Conservation (phyloP, 306 rosid species). For the Rosa rugosa region DNA sequence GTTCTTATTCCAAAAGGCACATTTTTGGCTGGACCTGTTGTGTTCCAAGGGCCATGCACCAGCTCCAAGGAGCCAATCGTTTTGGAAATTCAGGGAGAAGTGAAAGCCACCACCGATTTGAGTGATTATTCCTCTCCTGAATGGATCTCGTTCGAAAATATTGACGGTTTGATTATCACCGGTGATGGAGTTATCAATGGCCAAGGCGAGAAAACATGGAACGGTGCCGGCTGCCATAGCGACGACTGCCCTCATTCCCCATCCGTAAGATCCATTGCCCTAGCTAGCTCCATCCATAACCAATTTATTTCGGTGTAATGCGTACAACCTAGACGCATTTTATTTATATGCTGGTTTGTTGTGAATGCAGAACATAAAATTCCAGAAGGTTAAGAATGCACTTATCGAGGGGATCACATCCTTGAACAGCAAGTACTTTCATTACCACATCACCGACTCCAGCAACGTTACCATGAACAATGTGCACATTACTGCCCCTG, state of each 20-base stretch:
- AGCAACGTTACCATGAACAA: constrained; percentile 29
- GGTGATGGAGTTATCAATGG: constrained; percentile 73
- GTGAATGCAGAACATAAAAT: constrained; percentile 52
- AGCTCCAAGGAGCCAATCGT: constrained; percentile 40
- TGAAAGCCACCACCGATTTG: constrained; percentile 49
- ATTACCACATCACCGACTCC: constrained; percentile 29
- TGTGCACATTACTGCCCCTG: constrained; percentile 49
- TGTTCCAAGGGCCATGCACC: constrained; percentile 68
- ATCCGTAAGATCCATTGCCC: constrained; percentile 32
- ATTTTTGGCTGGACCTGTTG: constrained; percentile 45
- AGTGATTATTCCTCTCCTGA: constrained; percentile 45
- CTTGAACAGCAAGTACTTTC: constrained; percentile 57
- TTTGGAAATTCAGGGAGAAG: constrained; percentile 45
- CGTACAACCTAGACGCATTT: background rate
- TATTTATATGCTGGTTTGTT: background rate
- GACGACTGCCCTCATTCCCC: constrained; percentile 41
- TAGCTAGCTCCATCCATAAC: background rate
- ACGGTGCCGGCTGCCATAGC: constrained; percentile 23
- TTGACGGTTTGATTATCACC: constrained; percentile 41
- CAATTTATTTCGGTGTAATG: background rate
- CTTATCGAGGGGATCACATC: constrained; percentile 44
- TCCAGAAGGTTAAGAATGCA: constrained; percentile 36
- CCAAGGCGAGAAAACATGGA: constrained; percentile 55
- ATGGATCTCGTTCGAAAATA: constrained; percentile 50
- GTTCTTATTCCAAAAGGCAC: constrained; percentile 57